Evolutionary conservation across 192 early-diverging fungal genomes (phyloP).

Genomic region (Powellomyces hirtus): DNA sequence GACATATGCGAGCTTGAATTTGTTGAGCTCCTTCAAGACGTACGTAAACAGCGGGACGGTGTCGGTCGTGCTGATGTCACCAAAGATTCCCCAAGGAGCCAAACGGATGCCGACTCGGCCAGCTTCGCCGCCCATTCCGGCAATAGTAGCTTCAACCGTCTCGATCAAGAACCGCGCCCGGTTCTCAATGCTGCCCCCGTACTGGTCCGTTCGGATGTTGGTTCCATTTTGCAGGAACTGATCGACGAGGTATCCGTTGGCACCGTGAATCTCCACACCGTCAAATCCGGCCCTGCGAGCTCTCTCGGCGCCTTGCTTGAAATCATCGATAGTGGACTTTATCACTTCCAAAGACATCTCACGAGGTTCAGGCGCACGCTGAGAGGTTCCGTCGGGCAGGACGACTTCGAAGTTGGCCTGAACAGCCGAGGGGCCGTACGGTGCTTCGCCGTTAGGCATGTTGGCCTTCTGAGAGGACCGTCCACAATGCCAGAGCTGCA

Average conservation of each 20-base stretch:
- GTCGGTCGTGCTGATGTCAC: slow-evolving; percentile 16
- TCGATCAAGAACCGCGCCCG: slow-evolving; percentile 51
- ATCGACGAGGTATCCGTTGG: slow-evolving; percentile 89
- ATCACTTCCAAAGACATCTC: slow-evolving; percentile 67
- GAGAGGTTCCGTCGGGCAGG: slow-evolving; percentile 29
- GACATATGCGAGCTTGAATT: slow-evolving; percentile 26
- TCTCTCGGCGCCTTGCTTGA: slow-evolving; percentile 61
- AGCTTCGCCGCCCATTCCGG: slow-evolving; percentile 5
- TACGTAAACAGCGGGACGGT: slow-evolving; percentile 4
- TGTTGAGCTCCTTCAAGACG: slow-evolving; percentile 14
- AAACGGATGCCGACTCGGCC: slow-evolving; percentile 33
- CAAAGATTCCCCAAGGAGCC: slow-evolving; percentile 25
- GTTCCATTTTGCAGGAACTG: slow-evolving; percentile 68
- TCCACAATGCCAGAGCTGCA: slow-evolving; percentile 56
- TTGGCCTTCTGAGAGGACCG: slow-evolving; percentile 28
- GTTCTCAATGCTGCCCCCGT: slow-evolving; percentile 89
- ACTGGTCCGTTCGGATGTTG: slow-evolving; percentile 85
- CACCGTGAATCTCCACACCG: slow-evolving; percentile 69
- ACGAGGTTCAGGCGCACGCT: slow-evolving; percentile 59
- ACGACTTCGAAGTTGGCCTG: slow-evolving; percentile 1
- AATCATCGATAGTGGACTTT: slow-evolving; percentile 56
- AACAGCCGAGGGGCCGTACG: slow-evolving; percentile 33
- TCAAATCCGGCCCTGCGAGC: slow-evolving; percentile 83
- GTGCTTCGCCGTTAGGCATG: slow-evolving; percentile 31
- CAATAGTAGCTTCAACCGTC: slow-evolving; percentile 21